These are phyloP conservation scores for Cladosporium sp. DNA, from an alignment of 2,329 filamentous ascomycete species.

Conservation along the genomic window DNA sequence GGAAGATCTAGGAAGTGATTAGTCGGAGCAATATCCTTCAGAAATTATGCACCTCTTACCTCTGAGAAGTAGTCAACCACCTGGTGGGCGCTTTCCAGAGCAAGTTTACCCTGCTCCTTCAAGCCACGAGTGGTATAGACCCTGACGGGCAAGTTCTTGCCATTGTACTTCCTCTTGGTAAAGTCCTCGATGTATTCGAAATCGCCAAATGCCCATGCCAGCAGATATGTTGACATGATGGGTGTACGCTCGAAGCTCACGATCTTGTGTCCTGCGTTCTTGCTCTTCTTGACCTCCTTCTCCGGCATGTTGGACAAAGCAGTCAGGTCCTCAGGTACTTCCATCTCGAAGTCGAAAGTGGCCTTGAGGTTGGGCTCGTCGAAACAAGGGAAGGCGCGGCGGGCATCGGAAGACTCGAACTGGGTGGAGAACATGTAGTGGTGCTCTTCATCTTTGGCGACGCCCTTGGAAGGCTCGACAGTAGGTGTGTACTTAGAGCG, in stretches of 20 bases:
- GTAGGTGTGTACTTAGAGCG: slow-evolving; percentile 87
- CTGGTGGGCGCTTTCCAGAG: slow-evolving; percentile 84
- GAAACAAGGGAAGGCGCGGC: slow-evolving; percentile 94
- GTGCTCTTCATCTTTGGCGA: slow-evolving; percentile 65
- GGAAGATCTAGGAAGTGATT: slow-evolving; percentile 58
- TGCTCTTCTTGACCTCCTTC: slow-evolving; percentile 65
- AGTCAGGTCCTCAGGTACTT: slow-evolving; percentile 81
- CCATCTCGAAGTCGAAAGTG: slow-evolving; percentile 89
- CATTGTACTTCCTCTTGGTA: slow-evolving; percentile 85
- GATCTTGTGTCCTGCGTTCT: slow-evolving; percentile 58
- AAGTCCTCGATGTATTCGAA: slow-evolving; percentile 95
- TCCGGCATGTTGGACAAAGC: slow-evolving; percentile 95
- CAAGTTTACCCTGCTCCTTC: slow-evolving; percentile 85
- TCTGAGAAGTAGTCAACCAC: slow-evolving; percentile 97
- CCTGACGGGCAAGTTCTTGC: slow-evolving; percentile 83
- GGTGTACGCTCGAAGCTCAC: slow-evolving; percentile 81
- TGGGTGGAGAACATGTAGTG: slow-evolving; percentile 83
- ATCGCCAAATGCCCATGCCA: slow-evolving; percentile 93
- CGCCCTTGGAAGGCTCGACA: slow-evolving; percentile 66
- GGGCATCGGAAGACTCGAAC: slow-evolving; percentile 94
- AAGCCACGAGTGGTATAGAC: slow-evolving; percentile 96
- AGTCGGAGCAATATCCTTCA: neutral
- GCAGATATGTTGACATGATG: slow-evolving; percentile 82
- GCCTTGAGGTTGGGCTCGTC: slow-evolving; percentile 97
- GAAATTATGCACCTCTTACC: slow-evolving; percentile 23